A percentile compares a stretch with the other conserved stretches of the same genome.
These are phyloP conservation scores for Cucumis sativus DNA, from an alignment of 306 rosid species.

Conservation along the genomic window DNA sequence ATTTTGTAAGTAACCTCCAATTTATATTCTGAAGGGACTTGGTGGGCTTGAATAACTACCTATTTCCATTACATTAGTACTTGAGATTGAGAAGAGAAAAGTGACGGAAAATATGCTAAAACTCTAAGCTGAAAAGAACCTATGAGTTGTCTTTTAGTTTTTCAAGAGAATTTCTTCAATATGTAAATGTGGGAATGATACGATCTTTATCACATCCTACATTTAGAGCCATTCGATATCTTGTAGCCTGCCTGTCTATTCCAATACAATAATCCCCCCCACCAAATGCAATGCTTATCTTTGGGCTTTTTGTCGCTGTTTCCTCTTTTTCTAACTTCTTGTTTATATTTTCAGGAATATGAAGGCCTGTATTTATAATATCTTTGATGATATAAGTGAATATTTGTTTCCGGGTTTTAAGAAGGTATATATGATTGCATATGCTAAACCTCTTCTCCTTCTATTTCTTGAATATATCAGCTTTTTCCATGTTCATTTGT, in stretches of 20 bases:
- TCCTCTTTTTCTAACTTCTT: not conserved
- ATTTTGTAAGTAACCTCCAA: not conserved
- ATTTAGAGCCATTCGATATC: not conserved
- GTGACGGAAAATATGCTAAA: not conserved
- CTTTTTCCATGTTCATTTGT: conserved; percentile 14
- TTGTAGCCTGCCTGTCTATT: not conserved
- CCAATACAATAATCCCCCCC: not conserved
- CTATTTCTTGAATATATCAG: not conserved
- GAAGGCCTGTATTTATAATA: conserved; percentile 58
- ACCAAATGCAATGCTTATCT: not conserved
- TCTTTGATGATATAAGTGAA: conserved; percentile 58
- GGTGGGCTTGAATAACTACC: not conserved
- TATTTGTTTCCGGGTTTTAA: conserved; percentile 61
- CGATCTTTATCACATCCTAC: not conserved
- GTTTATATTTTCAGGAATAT: conserved; percentile 39
- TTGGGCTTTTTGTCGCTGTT: conserved; percentile 3
- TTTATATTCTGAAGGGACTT: not conserved
- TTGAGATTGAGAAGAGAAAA: not conserved
- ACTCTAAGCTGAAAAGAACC: not conserved
- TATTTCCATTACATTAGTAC: not conserved
- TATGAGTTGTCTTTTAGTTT: not conserved
- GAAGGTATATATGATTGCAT: conserved; percentile 31
- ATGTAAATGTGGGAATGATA: not conserved
- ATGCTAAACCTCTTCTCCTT: not conserved
- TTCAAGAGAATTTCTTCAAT: not conserved